Percentiles rank a stretch among this genome's conserved stretches.
phyloP scores from a whole-genome alignment of 2,329 filamentous ascomycete genomes.

The Diaporthe sp. region DNA sequence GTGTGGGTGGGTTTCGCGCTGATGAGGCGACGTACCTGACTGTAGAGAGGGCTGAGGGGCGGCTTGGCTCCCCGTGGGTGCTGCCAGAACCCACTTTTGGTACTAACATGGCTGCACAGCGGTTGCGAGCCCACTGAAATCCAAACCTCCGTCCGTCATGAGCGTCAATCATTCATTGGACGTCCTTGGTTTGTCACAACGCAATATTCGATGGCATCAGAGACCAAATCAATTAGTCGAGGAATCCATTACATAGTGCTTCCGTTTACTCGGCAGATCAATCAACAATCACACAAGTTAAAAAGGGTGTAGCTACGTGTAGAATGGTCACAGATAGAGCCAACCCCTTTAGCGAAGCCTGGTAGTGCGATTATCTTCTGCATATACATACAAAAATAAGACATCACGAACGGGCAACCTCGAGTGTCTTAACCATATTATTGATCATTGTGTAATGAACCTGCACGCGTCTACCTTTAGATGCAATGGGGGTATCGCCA shows the following conservation, averaged over 20 bases:
- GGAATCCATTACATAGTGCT: background rate
- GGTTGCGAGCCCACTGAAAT: background rate
- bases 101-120: background rate
- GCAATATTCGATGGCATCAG: background rate
- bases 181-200: background rate
- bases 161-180: background rate
- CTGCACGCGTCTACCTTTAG: conserved; percentile 23
- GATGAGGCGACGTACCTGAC: conserved; percentile 25
- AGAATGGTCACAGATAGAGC: background rate
- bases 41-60: background rate
- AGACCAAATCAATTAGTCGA: fast-evolving
- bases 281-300: background rate
- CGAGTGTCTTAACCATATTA: background rate
- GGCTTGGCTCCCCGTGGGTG: background rate
- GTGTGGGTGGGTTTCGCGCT: background rate
- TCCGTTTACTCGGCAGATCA: too few relatives aligned
- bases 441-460: conserved; percentile 3
- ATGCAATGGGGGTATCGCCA: conserved; percentile 32
- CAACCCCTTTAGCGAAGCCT: background rate
- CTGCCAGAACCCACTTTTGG: conserved; percentile 9
- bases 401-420: background rate
- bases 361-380: background rate
- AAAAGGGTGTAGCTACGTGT: background rate
- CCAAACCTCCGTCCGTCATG: background rate
- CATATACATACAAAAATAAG: background rate